Conservation (phyloP, 2,329 filamentous ascomycete species). For the Metarhizium humberi region DNA sequence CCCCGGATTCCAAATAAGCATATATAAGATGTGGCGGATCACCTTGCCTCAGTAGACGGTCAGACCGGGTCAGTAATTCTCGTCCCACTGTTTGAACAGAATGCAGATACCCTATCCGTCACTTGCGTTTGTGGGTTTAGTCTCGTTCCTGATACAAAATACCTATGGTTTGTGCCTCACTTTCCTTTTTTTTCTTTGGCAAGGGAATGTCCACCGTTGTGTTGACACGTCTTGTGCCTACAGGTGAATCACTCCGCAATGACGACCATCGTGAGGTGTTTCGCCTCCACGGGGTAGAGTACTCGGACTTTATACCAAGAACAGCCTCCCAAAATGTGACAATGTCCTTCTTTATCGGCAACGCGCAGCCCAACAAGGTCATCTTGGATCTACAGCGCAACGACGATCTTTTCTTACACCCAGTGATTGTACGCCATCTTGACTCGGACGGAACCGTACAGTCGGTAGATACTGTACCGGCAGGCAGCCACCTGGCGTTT, state of each 20-base stretch:
- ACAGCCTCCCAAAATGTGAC: not conserved
- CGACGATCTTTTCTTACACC: conserved; percentile 7
- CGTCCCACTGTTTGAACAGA: not conserved
- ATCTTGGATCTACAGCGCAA: conserved; percentile 4
- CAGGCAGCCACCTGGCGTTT: conserved; percentile 6
- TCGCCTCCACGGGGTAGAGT: not conserved
- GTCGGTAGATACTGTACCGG: conserved; percentile 4
- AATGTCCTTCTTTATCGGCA: not conserved
- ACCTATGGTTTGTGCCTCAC: not conserved
- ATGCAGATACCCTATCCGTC: not conserved
- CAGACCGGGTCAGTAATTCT: not conserved
- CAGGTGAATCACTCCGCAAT: not conserved
- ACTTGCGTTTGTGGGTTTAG: not conserved
- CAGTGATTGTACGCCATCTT: conserved; percentile 3
- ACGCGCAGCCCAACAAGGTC: not conserved
- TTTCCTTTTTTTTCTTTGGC: not conserved
- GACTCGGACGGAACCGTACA: conserved; percentile 4
- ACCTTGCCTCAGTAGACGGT: not conserved
- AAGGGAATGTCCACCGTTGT: not conserved
- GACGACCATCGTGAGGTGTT: not conserved
- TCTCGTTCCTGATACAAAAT: not conserved
- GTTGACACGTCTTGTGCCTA: not conserved
- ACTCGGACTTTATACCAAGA: not conserved
- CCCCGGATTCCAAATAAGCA: not conserved
- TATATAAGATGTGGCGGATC: not conserved